These are phyloP conservation scores for Westerdykella sp. DNA, from an alignment of 2,329 filamentous ascomycete species.

Conservation along the genomic window DNA sequence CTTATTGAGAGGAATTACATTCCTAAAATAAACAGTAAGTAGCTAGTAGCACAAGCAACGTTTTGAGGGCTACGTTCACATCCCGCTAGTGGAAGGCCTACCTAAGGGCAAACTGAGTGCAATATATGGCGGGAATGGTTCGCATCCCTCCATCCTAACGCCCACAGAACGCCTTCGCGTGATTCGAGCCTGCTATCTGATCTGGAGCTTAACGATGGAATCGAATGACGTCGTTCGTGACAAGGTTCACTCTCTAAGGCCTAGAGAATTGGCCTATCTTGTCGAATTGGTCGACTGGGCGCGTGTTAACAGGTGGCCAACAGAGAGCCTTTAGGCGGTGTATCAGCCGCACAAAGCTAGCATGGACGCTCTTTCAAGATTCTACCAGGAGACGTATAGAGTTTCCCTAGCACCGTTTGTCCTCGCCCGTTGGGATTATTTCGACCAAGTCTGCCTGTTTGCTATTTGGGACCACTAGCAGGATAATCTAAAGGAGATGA, in stretches of 20 bases:
- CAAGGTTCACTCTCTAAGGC: neutral
- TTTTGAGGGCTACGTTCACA: neutral
- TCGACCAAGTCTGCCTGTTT: neutral
- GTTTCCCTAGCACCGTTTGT: neutral
- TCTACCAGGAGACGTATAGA: neutral
- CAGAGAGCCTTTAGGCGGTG: neutral
- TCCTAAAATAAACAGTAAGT: slow-evolving; percentile 3
- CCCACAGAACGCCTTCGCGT: slow-evolving; percentile 3
- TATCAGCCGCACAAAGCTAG: neutral
- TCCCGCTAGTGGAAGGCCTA: neutral
- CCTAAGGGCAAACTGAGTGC: neutral
- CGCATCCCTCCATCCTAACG: slow-evolving; percentile 3
- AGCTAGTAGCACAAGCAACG: neutral
- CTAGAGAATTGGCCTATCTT: slow-evolving; percentile 1
- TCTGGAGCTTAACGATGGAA: slow-evolving; percentile 1
- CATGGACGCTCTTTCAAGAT: neutral
- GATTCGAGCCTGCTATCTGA: slow-evolving; percentile 4
- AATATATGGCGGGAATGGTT: slow-evolving; percentile 1
- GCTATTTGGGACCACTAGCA: slow-evolving; percentile 4
- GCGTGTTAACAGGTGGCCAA: no score
- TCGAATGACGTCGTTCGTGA: neutral
- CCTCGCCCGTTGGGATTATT: no score
- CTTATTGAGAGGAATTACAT: slow-evolving; percentile 1
- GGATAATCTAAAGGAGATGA: slow-evolving; percentile 2
- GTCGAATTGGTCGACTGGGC: neutral